A percentile compares a stretch with the other conserved stretches of the same genome.
Conservation (phyloP, 345 rosid genomes). For the Orychophragmus violaceus region DNA sequence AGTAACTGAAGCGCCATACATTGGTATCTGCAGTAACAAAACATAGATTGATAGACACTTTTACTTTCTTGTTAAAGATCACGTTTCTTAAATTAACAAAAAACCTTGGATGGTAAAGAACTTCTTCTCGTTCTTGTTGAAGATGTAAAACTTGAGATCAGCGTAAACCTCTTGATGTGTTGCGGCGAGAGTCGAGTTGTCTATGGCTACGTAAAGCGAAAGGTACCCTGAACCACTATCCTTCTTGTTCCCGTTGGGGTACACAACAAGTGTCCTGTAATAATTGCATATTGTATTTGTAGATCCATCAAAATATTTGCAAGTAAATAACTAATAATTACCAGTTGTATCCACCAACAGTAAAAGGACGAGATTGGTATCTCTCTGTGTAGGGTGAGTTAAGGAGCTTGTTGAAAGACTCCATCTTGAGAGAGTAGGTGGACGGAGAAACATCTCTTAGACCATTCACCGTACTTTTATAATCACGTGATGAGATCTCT, state of each 20-base stretch:
- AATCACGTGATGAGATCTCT: conserved; percentile 2
- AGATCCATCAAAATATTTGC: background rate
- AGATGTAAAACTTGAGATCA: conserved; percentile 23
- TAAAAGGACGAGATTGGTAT: conserved; percentile 12
- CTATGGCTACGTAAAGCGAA: conserved; percentile 23
- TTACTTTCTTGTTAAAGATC: background rate
- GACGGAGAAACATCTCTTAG: conserved; percentile 5
- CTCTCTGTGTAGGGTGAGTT: background rate
- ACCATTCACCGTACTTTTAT: background rate
- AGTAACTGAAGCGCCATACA: background rate
- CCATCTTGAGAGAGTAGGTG: conserved; percentile 1
- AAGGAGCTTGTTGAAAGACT: conserved; percentile 3
- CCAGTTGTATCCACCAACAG: background rate
- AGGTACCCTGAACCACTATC: conserved; percentile 14
- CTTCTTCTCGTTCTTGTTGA: conserved; percentile 14
- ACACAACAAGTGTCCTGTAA: conserved; percentile 14
- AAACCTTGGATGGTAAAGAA: conserved; percentile 25
- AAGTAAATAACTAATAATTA: background rate
- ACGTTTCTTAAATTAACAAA: background rate
- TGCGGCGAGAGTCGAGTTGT: background rate
- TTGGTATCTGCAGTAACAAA: background rate
- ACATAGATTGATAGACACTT: background rate
- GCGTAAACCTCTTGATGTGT: conserved; percentile 4
- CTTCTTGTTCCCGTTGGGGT: conserved; percentile 11
- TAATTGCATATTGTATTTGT: background rate